Evolutionary conservation across 2,329 filamentous ascomycete genomes (phyloP).

Genomic region (Dichotomopilus funicola): DNA sequence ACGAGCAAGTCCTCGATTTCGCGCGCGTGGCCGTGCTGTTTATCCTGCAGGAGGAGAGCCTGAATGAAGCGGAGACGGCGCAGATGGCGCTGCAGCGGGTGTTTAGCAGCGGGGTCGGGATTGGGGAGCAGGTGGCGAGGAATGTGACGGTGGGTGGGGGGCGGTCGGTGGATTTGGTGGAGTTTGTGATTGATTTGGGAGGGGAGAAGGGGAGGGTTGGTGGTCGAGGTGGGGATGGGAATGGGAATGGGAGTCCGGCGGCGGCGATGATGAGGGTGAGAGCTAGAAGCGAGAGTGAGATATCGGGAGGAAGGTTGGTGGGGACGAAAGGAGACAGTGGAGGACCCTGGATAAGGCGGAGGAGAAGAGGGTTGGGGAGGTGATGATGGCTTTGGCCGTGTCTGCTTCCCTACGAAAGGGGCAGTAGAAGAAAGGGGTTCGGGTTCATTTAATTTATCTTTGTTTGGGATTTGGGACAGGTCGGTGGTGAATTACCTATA

Average conservation of each 20-base stretch:
- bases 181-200: slow-evolving; percentile 37
- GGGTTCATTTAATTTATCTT: too few relatives aligned
- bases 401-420: too few relatives aligned
- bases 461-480: background rate
- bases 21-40: slow-evolving; percentile 56
- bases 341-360: background rate
- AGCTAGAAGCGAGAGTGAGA: background rate
- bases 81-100: slow-evolving; percentile 50
- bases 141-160: slow-evolving; percentile 32
- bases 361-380: background rate
- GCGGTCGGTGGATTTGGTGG: slow-evolving; percentile 46
- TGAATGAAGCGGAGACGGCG: slow-evolving; percentile 46
- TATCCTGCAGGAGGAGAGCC: slow-evolving; percentile 49
- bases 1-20: slow-evolving; percentile 56
- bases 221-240: background rate
- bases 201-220: slow-evolving; percentile 13
- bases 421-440: too few relatives aligned
- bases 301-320: too few relatives aligned
- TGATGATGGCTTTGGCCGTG: background rate
- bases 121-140: slow-evolving; percentile 29
- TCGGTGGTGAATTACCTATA: background rate
- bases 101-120: slow-evolving; percentile 35
- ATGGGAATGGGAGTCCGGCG: too few relatives aligned
- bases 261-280: background rate
- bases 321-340: too few relatives aligned